Evolutionary conservation across 169 alveolate species (phyloP), one percentile per base, ranked within the genome.

Genomic region (Fabrea salina): DNA sequence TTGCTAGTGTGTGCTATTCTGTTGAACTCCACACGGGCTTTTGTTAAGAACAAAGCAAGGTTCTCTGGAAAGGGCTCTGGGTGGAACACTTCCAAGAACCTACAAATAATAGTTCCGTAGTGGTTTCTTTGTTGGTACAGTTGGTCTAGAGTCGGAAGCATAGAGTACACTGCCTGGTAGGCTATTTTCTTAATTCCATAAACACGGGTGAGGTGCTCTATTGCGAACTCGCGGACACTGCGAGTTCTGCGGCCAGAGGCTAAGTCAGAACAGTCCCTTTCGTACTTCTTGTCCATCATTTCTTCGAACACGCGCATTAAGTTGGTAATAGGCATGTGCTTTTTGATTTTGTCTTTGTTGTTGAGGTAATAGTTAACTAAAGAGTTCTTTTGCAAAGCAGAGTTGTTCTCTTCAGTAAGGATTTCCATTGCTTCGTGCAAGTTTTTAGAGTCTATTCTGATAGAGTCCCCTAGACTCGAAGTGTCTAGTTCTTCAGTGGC

Each of bases 261-360:
- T 8, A 51, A 32, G 32, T 51, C 54, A 2, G 64, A 35, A 43
- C 13, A 16, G 4, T 68, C 78, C 11, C 64, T 43, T 68, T 72
- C 80, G 27, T 72, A 72, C 37, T 72, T 72, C 33, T 72, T 72
- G 33, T 72, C 80, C 71, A 72, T 47, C 70, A 72, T 50, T 40
- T 50, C 70, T 72, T 72, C 80, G 30, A 72, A 72, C 16, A 72
- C 39, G 19, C 59, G 13, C 30, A 37, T 41, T 7, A 67, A 25
- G 19, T 13, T 19, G 13, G 22, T 8, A 19, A 41, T 1, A 41
- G 56, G 35, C 78, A 67, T 41, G 19, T 56, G 61, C 19, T 37
- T 67, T 43, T 67, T 59, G 4, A 16, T 51, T 13, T n/a, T 67
- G 16, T 37, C 50, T 4, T 37, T 61, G 1, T 16, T 11, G 6